These are phyloP conservation scores for Salix purpurea DNA, from an alignment of 345 rosid species.

Conservation along the genomic window DNA sequence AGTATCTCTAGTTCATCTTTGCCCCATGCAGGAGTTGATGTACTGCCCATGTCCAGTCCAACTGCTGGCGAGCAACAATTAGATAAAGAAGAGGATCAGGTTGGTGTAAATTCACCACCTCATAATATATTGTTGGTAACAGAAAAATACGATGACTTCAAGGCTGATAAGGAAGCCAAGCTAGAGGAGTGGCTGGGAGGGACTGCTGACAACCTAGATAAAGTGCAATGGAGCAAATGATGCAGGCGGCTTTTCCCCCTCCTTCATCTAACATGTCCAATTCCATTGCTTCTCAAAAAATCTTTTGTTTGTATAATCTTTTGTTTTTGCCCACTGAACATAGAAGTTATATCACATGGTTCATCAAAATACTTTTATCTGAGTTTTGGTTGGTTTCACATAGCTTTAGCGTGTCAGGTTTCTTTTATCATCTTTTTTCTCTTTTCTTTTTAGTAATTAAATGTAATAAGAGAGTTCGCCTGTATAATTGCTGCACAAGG, in stretches of 20 bases:
- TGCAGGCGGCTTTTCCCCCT: not conserved
- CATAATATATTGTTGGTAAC: constrained; percentile 15
- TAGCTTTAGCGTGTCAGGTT: not conserved
- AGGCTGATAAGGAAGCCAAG: constrained; percentile 71
- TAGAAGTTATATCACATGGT: not conserved
- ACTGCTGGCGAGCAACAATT: constrained; percentile 34
- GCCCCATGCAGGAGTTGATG: constrained; percentile 46
- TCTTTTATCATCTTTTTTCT: not conserved
- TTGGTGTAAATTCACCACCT: constrained; percentile 3
- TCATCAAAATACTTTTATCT: not conserved
- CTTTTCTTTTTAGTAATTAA: not conserved
- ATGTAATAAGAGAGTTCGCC: not conserved
- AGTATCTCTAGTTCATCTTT: constrained; percentile 40
- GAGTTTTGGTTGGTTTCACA: not conserved
- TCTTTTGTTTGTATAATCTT: constrained; percentile 4
- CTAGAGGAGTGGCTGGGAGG: constrained; percentile 76
- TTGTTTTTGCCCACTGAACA: not conserved
- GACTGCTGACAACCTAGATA: constrained; percentile 19
- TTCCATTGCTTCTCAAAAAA: not conserved
- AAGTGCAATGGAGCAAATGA: constrained; percentile 5
- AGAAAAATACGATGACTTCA: constrained; percentile 54
- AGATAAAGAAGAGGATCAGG: constrained; percentile 25
- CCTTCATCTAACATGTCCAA: not conserved
- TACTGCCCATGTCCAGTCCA: constrained; percentile 44
- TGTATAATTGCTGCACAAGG: not conserved